Base-by-base conservation (phyloP, 306 rosid genomes). In the Inga oerstediana region DNA sequence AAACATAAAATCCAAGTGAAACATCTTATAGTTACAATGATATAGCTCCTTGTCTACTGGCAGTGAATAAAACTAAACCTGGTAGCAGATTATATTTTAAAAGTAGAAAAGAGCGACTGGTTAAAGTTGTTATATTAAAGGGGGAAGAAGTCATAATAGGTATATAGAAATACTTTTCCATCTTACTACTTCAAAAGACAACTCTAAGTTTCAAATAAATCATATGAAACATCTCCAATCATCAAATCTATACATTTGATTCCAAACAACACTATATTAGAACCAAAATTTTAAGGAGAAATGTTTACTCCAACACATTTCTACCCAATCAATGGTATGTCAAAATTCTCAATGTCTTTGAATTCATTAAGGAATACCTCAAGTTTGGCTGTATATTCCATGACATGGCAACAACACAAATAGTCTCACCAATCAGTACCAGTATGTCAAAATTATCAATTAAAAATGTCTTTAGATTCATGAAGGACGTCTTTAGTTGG, bases 151-250 rank as follows among this genome's bases (percentile, higher is more conserved):
- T 56, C 70, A 43, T 85, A 44, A 52, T 44, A 24, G 22, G 67
- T 24, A 37, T 17, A 16, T 46, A 45, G 79, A 65, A 37, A 56
- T 49, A 52, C 48, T 39, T 37, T 70, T 51, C 65, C 67, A 59
- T 35, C 61, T 43, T 61, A 58, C 24, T 52, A 74, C 72, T 46
- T 54, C 24, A 22, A 75, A 75, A n/a, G 79, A 78, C 24, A 79
- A 80, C 52, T 46, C 74, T 51, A 32, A 49, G 46, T 15, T 80
- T 81, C 71, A 65, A 46, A 64, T 46, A 72, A 51, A 84, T 43
- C 58, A 7, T 37, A 67, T n/a, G 27, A 39, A 74, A 65, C 15
- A 35, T 8, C 75, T 78, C 37, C 68, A 58, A 73, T 74, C 32
- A 37, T 76, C 15, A 8, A 39, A 69, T 17, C 59, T 68, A 48